Base-by-base conservation (phyloP, 129 eudicot species). In the Calendula officinalis region DNA sequence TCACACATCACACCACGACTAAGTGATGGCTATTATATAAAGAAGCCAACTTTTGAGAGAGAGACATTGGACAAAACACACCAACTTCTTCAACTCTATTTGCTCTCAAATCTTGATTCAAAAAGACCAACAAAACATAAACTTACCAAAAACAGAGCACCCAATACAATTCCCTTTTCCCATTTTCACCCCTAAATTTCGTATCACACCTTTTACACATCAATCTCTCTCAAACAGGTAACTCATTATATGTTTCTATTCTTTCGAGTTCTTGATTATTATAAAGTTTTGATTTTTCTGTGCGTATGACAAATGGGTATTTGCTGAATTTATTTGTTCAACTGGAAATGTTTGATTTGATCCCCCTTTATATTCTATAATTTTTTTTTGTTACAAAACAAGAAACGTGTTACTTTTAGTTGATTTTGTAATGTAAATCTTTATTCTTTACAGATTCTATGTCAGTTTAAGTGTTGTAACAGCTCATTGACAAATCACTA, bases 21-120 rank as follows among this genome's bases (percentile, higher is more conserved):
- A 38, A 56, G 73, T 74, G 78, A 53, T 66, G 78, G 78, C 73
- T 74, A 49, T 68, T 57, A 66, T 74, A 74, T 74, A 66, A 56
- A 66, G 60, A 38, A 35, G 38, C 56, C 62, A 66, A 58, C 68
- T 74, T 66, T 74, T 66, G 56, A 12, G 68, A 66, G 30, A 30
- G 57, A 74, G 68, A 74, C 78, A 74, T 74, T 57, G 16, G 55
- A 66, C 62, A 48, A 47, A 47, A 57, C 60, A 49, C 68, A 49
- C 62, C 73, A 66, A 66, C 73, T 66, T 48, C 72, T 70, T 9
- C 7, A 64, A 17, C 62, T 71, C 56, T 14, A 56, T 42, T 66
- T 32, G 6, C 52, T 46, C 44, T 55, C 1, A 27, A 61, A 10
- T 71, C 70, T 74, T 56, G 53, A 34, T 35, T 34, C 65, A 9